phyloP scores from a whole-genome alignment of 148 eudicot genomes.

The Fagopyrum homotropicum region DNA sequence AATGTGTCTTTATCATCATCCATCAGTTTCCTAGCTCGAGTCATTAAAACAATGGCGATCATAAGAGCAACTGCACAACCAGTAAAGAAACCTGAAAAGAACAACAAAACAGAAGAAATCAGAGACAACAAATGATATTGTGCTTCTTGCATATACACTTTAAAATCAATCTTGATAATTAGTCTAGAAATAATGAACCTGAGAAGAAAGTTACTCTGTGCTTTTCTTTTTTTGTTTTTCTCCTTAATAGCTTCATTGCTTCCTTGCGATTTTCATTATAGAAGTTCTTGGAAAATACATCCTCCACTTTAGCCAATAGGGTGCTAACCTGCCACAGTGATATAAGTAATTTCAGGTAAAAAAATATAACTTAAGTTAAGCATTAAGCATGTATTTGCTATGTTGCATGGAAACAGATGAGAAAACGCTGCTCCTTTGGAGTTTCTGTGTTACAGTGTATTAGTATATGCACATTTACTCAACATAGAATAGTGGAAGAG shows the following conservation, averaged over 20 bases:
- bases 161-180: background rate
- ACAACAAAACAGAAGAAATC: constrained; percentile 1
- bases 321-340: constrained; percentile 31
- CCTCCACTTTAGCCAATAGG: constrained; percentile 62
- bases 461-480: background rate
- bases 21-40: constrained; percentile 36
- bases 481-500: background rate
- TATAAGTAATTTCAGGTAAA: constrained; percentile 1
- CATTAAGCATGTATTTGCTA: too few species aligned
- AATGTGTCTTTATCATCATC: constrained; percentile 21
- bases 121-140: constrained; percentile 15
- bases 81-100: constrained; percentile 58
- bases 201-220: constrained; percentile 65
- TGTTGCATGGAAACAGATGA: too few species aligned
- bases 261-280: constrained; percentile 55
- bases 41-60: constrained; percentile 47
- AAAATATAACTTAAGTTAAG: background rate
- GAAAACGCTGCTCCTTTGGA: too few species aligned
- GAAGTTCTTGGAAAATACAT: constrained; percentile 57
- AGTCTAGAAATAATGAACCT: constrained; percentile 24
- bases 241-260: constrained; percentile 72
- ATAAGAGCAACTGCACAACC: constrained; percentile 64
- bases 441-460: too few species aligned
- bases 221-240: constrained; percentile 43
- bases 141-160: background rate